Percentiles rank a stretch among this genome's conserved stretches.
Evolutionary conservation across 2,329 filamentous ascomycete species (phyloP).

Genomic region (Leptoxyphium fumago): DNA sequence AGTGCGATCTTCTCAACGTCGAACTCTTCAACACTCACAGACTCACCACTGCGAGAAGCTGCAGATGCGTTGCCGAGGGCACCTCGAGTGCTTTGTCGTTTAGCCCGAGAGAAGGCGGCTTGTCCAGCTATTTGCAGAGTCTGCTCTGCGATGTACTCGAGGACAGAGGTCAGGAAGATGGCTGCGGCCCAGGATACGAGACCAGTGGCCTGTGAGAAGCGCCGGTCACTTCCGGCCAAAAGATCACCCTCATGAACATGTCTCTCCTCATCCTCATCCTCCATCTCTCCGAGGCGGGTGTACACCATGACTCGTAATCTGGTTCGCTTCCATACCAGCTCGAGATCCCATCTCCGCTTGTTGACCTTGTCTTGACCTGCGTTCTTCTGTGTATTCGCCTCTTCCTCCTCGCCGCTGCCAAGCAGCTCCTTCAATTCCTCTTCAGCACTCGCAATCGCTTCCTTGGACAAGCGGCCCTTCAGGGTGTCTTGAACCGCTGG

Average conservation of each 20-base stretch:
- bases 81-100: slow-evolving; percentile 21
- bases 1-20: slow-evolving; percentile 90
- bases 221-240: slow-evolving; percentile 41
- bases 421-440: slow-evolving; percentile 81
- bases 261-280: slow-evolving; percentile 91
- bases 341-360: slow-evolving; percentile 64
- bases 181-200: slow-evolving; percentile 77
- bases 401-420: slow-evolving; percentile 62
- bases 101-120: slow-evolving; percentile 55
- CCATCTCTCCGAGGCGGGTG: slow-evolving; percentile 87
- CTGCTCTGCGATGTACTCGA: slow-evolving; percentile 89
- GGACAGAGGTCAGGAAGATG: slow-evolving; percentile 87
- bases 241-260: slow-evolving; percentile 71
- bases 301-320: slow-evolving; percentile 96
- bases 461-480: slow-evolving; percentile 74
- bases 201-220: slow-evolving; percentile 32
- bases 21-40: slow-evolving; percentile 66
- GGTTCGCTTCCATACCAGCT: slow-evolving; percentile 86
- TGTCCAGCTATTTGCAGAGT: slow-evolving; percentile 76
- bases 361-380: slow-evolving; percentile 11
- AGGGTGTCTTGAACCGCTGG: slow-evolving; percentile 76
- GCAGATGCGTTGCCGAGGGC: slow-evolving; percentile 4
- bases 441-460: slow-evolving; percentile 69
- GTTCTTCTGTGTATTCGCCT: slow-evolving; percentile 32
- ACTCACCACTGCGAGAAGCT: slow-evolving; percentile 1